Evolutionary conservation across 345 rosid species (phyloP).

Genomic region (Eucalyptus curtisii): DNA sequence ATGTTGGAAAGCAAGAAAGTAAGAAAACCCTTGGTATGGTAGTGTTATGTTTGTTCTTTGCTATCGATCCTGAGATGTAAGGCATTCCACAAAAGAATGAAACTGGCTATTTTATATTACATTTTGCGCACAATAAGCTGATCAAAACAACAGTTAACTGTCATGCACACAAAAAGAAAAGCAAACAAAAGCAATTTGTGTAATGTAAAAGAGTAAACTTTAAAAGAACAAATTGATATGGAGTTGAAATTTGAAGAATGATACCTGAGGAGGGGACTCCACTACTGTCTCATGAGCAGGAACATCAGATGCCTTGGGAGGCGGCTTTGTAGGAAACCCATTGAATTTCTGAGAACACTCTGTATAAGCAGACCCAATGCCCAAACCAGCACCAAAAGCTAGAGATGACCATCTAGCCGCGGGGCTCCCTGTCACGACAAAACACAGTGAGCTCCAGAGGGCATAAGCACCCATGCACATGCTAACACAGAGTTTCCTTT

Average conservation of each 20-base stretch:
- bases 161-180: neutral
- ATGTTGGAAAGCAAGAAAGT: neutral
- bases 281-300: constrained; percentile 39
- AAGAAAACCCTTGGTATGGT: neutral
- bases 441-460: neutral
- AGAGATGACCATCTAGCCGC: constrained; percentile 78
- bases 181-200: neutral
- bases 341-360: constrained; percentile 60
- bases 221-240: neutral
- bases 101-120: neutral
- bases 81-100: neutral
- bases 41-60: neutral
- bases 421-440: constrained; percentile 52
- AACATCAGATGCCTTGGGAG: constrained; percentile 26
- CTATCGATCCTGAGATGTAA: neutral
- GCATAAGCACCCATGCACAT: neutral
- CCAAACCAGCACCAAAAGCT: constrained; percentile 92
- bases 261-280: neutral
- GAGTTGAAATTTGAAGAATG: neutral
- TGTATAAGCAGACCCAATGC: constrained; percentile 81
- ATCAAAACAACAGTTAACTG: neutral
- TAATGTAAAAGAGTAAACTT: neutral
- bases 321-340: constrained; percentile 31
- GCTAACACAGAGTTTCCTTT: neutral
- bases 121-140: neutral